Evolutionary conservation across 192 early-diverging fungal genomes (phyloP).

Genomic region (Jimgerdemannia flammicorona): DNA sequence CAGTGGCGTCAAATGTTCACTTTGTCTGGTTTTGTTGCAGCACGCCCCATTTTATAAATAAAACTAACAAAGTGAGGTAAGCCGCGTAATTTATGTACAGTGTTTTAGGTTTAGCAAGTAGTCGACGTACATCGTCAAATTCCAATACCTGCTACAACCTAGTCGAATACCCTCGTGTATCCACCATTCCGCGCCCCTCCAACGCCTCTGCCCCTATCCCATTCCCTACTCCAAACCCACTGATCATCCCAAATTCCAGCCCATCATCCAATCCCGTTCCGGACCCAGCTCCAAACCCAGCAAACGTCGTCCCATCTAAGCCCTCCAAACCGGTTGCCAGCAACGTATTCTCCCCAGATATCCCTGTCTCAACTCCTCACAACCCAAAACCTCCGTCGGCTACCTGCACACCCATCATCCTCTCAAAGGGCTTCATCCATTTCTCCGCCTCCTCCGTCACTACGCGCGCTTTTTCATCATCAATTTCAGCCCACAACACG

Average conservation of each 20-base stretch:
- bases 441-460: background rate
- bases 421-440: background rate
- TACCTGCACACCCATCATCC: background rate
- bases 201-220: background rate
- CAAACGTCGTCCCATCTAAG: background rate
- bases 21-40: no score
- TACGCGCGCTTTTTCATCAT: background rate
- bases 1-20: no score
- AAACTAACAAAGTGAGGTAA: no score
- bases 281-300: background rate
- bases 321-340: background rate
- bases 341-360: background rate
- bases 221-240: background rate
- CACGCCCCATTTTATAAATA: no score
- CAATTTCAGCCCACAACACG: background rate
- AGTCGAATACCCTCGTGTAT: background rate
- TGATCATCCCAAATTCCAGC: background rate
- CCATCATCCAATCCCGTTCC: background rate
- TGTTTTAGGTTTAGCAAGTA: no score
- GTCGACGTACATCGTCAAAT: no score
- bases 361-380: background rate
- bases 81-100: no score
- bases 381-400: background rate
- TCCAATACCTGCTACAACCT: background rate
- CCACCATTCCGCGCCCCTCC: background rate